Evolutionary conservation across 1,284 basidiomycete genomes (phyloP), one percentile per base, ranked within the genome.

Genomic region (Ustilago hordei): DNA sequence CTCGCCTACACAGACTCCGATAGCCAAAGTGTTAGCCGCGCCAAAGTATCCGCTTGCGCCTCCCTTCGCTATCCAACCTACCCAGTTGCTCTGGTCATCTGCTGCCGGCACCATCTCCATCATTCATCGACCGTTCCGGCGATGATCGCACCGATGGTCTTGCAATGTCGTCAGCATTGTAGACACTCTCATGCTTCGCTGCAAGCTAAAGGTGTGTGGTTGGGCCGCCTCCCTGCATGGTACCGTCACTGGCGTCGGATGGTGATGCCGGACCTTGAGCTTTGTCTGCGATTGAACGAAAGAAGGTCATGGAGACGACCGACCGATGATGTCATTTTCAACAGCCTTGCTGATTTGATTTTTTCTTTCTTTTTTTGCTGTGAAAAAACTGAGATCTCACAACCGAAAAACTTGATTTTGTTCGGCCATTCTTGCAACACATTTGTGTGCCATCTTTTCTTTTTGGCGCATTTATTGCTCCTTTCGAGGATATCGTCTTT

Each of bases 1-100:
- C 43, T 45, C 43, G 43, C 43, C n/a, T 45, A n/a, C n/a, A 7
- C 8, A 50, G 48, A 48, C 47, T 12, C 28, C 28, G 52, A 54
- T 54, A 8, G 52, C 23, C 52, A 50, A 32, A 50, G 3, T 32
- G 48, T 50, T 9, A 50, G 15, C 48, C 48, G 48, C 48, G 31
- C 48, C 9, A 48, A 48, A 28, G 23, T 28, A 28, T 3, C 23
- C 23, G 23, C 23, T 28, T 28, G 23, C 3, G 23, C 23, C 23
- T 28, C 45, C 23, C 23, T 19, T 48, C 45, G 45, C 45, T 41
- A n/a, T 41, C 39, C 11, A 13, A 4, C 45, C 45, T 48, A 19
- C 23, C 23, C 31, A 1, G 45, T 48, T 7, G 45, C 17, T 23
- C 7, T 2, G 19, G 23, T 48, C 45, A 1, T 48, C n/a, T 48